Conservation (phyloP, 2,329 filamentous ascomycete species). For the Alternaria longipes region DNA sequence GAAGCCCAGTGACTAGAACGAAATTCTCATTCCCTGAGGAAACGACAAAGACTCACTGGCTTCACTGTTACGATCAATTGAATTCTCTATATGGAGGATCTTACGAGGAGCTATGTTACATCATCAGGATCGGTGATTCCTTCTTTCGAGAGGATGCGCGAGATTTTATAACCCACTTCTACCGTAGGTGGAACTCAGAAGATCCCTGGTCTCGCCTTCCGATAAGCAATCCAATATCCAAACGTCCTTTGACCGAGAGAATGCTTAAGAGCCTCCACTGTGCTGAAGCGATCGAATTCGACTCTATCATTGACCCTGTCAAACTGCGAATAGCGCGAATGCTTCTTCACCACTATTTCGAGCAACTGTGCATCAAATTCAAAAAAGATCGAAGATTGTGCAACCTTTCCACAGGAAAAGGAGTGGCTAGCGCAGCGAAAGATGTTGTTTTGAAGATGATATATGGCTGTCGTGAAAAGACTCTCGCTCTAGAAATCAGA, state of each 20-base stretch:
- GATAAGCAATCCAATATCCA: conserved; percentile 6
- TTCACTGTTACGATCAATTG: conserved; percentile 9
- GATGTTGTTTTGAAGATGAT: conserved; percentile 9
- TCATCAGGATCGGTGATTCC: conserved; percentile 2
- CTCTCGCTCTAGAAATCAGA: background rate
- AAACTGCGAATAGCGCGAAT: conserved; percentile 3
- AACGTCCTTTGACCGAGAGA: conserved; percentile 7
- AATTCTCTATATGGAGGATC: conserved; percentile 3
- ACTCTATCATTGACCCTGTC: conserved; percentile 6
- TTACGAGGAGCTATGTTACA: conserved; percentile 1
- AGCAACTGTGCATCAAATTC: conserved; percentile 4
- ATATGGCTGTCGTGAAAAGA: conserved; percentile 10
- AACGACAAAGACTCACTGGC: conserved; percentile 5
- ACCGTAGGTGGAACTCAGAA: conserved; percentile 10
- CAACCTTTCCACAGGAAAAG: conserved; percentile 1
- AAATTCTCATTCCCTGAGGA: background rate
- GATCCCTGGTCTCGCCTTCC: conserved; percentile 11
- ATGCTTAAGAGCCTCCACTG: conserved; percentile 11
- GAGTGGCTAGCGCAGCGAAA: conserved; percentile 3
- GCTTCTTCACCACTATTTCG: conserved; percentile 1
- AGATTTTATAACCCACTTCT: conserved; percentile 13
- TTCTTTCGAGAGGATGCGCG: conserved; percentile 5
- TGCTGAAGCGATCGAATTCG: conserved; percentile 1
- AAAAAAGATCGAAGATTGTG: conserved; percentile 1
- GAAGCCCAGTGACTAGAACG: conserved; percentile 4